phyloP scores from a whole-genome alignment of 805 yeast species.

The Wickerhamiella qilinensis region DNA sequence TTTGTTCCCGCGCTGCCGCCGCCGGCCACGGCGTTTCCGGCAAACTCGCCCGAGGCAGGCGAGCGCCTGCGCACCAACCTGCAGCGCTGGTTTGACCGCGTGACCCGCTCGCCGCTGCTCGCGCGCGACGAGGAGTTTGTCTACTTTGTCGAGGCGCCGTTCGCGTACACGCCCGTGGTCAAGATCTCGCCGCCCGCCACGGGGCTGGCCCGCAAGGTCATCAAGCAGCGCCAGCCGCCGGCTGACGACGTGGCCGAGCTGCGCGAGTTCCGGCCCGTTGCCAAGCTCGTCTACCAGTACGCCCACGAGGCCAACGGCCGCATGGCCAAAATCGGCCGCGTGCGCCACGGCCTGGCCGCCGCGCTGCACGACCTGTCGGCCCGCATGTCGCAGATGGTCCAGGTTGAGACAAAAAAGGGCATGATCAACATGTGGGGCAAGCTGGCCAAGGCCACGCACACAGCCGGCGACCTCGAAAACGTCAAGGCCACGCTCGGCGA shows the following conservation, averaged over 20 bases:
- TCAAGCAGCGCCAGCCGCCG: slow-evolving; percentile 85
- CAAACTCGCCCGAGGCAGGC: slow-evolving; percentile 70
- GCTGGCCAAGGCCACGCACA: slow-evolving; percentile 48
- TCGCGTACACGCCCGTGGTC: slow-evolving; percentile 46
- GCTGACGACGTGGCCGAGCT: slow-evolving; percentile 71
- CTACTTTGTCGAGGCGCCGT: slow-evolving; percentile 66
- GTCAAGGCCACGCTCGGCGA: slow-evolving; percentile 54
- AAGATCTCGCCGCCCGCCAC: slow-evolving; percentile 54
- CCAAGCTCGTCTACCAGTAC: slow-evolving; percentile 54
- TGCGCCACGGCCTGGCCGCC: slow-evolving; percentile 32
- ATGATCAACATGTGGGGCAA: slow-evolving; percentile 68
- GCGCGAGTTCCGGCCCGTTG: slow-evolving; percentile 73
- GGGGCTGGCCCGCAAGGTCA: slow-evolving; percentile 73
- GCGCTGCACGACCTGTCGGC: slow-evolving; percentile 41
- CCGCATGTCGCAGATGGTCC: slow-evolving; percentile 14
- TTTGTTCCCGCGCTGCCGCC: slow-evolving; percentile 82
- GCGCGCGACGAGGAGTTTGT: slow-evolving; percentile 78
- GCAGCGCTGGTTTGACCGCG: slow-evolving; percentile 76
- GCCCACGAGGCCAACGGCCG: slow-evolving; percentile 36
- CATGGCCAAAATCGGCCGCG: slow-evolving; percentile 38
- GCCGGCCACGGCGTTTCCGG: slow-evolving; percentile 60
- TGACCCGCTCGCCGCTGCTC: slow-evolving; percentile 60
- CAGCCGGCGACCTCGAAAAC: slow-evolving; percentile 63
- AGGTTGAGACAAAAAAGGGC: slow-evolving; percentile 25
- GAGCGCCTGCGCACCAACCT: slow-evolving; percentile 38